Evolutionary conservation across 2,329 filamentous ascomycete genomes (phyloP), one percentile per base, ranked within the genome.

Genomic region (Aspergillus tamarii): DNA sequence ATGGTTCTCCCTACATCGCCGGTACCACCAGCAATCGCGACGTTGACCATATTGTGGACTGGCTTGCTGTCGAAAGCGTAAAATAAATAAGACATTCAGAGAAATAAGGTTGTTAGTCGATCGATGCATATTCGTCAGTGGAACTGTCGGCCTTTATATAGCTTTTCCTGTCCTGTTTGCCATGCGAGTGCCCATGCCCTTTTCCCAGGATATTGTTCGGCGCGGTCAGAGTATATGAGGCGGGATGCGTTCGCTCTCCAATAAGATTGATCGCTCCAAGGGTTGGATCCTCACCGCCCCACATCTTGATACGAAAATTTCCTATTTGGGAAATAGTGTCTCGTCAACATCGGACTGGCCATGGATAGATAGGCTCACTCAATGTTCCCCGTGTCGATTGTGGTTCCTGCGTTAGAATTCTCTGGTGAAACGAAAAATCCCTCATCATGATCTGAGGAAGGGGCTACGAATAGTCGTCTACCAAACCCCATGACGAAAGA

Each of bases 21-120:
- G 1, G 61, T 62, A 1, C 64, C 65, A 11, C 65, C 62, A 23
- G 59, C 59, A n/a, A 66, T 54, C 19, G 59, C 62, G 26, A 66
- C 62, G 14, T 57, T 61, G 14, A 66, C 62, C 62, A 66, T 66
- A 28, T 7, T 54, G 34, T 32, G 1, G 1, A 1, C 2, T 16
- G 30, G 23, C 11, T 32, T 28, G 14, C 26, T 19, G 6, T 41
- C 3, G 4, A 23, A 26, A 3, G 39, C 39, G 39, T 41, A 41
- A 0, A 41, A 1, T 7, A 41, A n/a, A 41, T 41, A 41, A 19
- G 48, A 52, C 4, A 32, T 23, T 21, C n/a, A 48, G 46, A 48
- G 46, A 48, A 23, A 4, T 6, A 9, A 0, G 14, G 23, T 4
- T 28, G 6, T 14, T 26, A 16, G 12, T 26, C 21, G 12, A 23